Conservation (phyloP, 441 rosid genomes). For the Isatis lusitanica region DNA sequence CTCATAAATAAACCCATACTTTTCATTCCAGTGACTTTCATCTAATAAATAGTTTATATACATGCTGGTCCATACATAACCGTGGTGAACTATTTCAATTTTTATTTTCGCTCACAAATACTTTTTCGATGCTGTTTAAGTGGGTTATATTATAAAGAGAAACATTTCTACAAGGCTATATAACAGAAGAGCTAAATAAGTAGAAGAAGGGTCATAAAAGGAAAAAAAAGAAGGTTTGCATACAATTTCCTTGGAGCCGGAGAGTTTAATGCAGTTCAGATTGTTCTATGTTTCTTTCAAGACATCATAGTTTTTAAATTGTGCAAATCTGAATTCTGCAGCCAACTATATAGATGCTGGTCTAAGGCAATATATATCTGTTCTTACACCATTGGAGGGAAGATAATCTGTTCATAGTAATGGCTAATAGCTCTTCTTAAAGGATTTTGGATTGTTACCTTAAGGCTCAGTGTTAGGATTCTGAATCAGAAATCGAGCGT, state of each 20-base stretch:
- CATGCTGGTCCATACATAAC: neutral
- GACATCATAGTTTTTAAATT: neutral
- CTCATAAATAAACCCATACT: slow-evolving; percentile 20
- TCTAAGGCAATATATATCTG: slow-evolving; percentile 5
- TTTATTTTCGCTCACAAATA: neutral
- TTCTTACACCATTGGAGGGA: slow-evolving; percentile 2
- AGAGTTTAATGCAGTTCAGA: neutral
- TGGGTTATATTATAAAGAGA: neutral
- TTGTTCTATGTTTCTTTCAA: slow-evolving; percentile 1
- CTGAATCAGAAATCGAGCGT: slow-evolving; percentile 62
- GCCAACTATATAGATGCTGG: slow-evolving; percentile 7
- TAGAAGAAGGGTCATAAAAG: neutral
- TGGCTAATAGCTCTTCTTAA: neutral
- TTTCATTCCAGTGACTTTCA: neutral
- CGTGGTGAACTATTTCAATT: neutral
- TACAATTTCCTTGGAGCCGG: neutral
- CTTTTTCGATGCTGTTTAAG: neutral
- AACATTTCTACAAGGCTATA: neutral
- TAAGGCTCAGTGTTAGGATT: slow-evolving; percentile 50
- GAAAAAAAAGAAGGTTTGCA: neutral
- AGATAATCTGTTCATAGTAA: neutral
- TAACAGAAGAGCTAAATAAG: neutral
- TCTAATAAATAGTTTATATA: neutral
- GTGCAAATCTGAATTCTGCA: neutral
- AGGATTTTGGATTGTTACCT: slow-evolving; percentile 32